Conservation (phyloP, 2,329 filamentous ascomycete genomes). For the Biscogniauxia sp. region DNA sequence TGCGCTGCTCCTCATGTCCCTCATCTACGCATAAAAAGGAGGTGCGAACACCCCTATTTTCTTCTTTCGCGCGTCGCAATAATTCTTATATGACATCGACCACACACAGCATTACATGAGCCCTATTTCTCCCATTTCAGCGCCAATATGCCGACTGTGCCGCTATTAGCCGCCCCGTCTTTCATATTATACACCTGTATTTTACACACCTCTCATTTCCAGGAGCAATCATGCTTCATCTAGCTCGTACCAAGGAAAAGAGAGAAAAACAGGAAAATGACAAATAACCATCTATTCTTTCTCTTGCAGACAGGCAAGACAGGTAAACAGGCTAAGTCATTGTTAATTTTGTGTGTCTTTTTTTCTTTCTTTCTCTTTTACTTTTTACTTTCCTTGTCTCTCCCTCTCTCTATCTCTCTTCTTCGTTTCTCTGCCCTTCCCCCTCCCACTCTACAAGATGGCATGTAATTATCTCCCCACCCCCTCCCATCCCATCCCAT, state of each 20-base stretch:
- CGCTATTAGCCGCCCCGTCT: background rate
- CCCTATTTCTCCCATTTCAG: background rate
- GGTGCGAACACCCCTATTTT: background rate
- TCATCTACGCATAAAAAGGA: background rate
- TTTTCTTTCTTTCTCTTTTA: no score
- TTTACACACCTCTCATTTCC: constrained; percentile 9
- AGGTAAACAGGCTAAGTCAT: no score
- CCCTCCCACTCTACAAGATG: background rate
- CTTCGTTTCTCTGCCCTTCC: background rate
- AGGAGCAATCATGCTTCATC: background rate
- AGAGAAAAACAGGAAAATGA: no score
- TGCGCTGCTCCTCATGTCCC: background rate
- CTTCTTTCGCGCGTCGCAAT: background rate
- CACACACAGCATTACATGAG: background rate
- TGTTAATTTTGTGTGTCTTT: no score
- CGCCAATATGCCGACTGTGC: constrained; percentile 2
- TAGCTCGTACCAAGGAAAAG: background rate
- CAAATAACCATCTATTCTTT: no score
- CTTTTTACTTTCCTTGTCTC: no score
- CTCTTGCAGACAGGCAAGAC: background rate
- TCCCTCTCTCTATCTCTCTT: background rate
- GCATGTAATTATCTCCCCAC: background rate
- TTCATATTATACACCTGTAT: background rate
- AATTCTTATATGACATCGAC: background rate
- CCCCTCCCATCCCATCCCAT: no score